Evolutionary conservation across 306 rosid genomes (phyloP).

Genomic region (Alnus rubra): DNA sequence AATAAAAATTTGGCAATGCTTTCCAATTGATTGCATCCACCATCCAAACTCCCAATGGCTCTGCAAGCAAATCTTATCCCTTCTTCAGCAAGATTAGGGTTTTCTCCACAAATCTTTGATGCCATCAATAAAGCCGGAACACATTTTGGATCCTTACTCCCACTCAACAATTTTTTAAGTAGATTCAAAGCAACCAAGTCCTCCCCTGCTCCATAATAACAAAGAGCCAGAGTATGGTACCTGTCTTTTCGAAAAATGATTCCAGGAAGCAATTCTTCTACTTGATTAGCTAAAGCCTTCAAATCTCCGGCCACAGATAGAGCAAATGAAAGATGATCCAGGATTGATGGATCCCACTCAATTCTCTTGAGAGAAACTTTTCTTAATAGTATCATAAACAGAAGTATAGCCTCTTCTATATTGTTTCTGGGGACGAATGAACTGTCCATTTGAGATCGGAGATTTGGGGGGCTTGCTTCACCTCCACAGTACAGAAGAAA

Average conservation of each 20-base stretch:
- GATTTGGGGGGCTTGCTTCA: conserved; percentile 84
- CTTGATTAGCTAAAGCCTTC: conserved; percentile 67
- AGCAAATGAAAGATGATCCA: conserved; percentile 93
- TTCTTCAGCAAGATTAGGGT: conserved; percentile 55
- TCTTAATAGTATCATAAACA: conserved; percentile 78
- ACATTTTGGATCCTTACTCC: conserved; percentile 59
- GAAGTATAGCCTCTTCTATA: conserved; percentile 92
- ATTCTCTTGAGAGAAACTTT: conserved; percentile 58
- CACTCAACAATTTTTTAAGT: conserved; percentile 60
- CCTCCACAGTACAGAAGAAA: conserved; percentile 80
- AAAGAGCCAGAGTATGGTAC: conserved; percentile 64
- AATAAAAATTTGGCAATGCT: conserved; percentile 64
- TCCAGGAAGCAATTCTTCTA: conserved; percentile 79
- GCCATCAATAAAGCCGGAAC: conserved; percentile 74
- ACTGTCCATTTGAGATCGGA: conserved; percentile 72
- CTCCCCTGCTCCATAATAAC: conserved; percentile 77
- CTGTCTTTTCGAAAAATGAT: conserved; percentile 53
- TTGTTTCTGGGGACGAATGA: conserved; percentile 83
- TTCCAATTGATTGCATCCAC: conserved; percentile 60
- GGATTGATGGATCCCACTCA: conserved; percentile 91
- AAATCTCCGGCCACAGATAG: conserved; percentile 77
- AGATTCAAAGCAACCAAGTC: conserved; percentile 72
- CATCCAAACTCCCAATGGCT: conserved; percentile 54
- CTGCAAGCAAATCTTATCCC: conserved; percentile 56
- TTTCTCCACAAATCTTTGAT: conserved; percentile 79